Base-by-base conservation (phyloP, 2,329 filamentous ascomycete species). In the Meredithiella fracta region DNA sequence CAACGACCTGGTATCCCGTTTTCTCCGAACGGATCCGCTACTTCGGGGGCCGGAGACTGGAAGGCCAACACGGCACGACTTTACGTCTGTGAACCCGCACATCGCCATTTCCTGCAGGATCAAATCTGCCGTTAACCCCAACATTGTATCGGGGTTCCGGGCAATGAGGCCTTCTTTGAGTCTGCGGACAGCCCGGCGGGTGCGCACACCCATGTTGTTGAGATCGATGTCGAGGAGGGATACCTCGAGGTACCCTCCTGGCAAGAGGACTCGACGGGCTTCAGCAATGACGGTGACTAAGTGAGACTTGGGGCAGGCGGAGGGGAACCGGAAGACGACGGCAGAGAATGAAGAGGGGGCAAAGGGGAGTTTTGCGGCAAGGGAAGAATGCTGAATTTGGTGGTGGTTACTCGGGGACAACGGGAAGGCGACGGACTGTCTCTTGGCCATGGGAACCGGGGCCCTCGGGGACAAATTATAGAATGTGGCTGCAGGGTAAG, bases 161-260 rank as follows among this genome's bases (percentile, higher is more conserved):
- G 74, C 70, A 58, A 82, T 80, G 62, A 88, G 79, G 34, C 76
- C 73, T 63, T 87, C 82, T 67, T 90, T 91, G 57, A 91, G 69
- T 0, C 74, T 76, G 3, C 85, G 78, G 2, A 91, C 76, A 0
- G 82, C 77, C 15, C 81, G 78, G 4, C 86, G 77, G 1, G 82
- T 80, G 14, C 77, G 77, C 55, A 77, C 82, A 0, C 86, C 86
- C 83, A 91, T 89, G 64, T 87, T 88, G 67, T 88, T 81, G 59
- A 92, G 75, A 63, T 92, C 86, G 9, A 88, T 74, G 60, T 92
- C 86, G 1, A 92, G 74, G 38, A 89, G 81, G 0, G 81, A 83
- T 17, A 90, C 70, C 66, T 92, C 86, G n/a, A 92, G 76, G 63
- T 82, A 85, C 0, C 86, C 86, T 9, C 84, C 84, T 0, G 86